A percentile compares a stretch with the other conserved stretches of the same genome.
Evolutionary conservation across 2,329 filamentous ascomycete genomes (phyloP).

Genomic region (Elsinoe arachidis): DNA sequence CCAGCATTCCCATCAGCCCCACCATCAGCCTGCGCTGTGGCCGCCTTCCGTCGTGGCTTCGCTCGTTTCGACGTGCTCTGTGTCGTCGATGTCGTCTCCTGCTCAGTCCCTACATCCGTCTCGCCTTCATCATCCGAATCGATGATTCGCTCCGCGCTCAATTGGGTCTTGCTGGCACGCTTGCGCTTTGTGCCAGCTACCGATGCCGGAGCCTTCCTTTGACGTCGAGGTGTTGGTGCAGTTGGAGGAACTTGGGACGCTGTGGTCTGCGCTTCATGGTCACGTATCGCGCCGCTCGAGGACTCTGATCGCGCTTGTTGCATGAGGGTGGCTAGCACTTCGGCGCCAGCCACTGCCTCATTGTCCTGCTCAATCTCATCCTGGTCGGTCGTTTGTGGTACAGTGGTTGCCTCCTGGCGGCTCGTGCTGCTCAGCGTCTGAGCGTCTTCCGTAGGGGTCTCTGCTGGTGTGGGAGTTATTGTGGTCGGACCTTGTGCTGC

Average conservation of each 20-base stretch:
- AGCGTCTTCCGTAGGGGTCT: neutral
- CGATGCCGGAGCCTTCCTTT: neutral
- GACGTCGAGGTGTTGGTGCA: neutral
- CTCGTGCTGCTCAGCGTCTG: neutral
- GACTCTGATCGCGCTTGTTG: neutral
- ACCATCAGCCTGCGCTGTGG: neutral
- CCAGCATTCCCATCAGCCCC: neutral
- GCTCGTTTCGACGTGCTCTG: neutral
- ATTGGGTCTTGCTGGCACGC: neutral
- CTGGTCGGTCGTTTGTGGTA: neutral
- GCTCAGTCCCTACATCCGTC: neutral
- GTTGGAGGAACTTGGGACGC: neutral
- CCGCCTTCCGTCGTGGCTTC: conserved; percentile 13
- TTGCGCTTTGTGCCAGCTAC: conserved; percentile 9
- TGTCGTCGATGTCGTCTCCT: neutral
- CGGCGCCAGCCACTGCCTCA: neutral
- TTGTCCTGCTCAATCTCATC: neutral
- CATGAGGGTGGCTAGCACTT: neutral
- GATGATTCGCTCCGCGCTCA: neutral
- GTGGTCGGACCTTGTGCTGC: neutral
- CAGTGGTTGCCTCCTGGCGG: neutral
- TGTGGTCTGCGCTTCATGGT: neutral
- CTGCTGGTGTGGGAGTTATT: neutral
- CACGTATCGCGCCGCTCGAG: neutral
- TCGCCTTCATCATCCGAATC: conserved; percentile 3